These are phyloP conservation scores for Apophysomyces sp. DNA, from an alignment of 371 early-diverging fungal species.

Conservation along the genomic window DNA sequence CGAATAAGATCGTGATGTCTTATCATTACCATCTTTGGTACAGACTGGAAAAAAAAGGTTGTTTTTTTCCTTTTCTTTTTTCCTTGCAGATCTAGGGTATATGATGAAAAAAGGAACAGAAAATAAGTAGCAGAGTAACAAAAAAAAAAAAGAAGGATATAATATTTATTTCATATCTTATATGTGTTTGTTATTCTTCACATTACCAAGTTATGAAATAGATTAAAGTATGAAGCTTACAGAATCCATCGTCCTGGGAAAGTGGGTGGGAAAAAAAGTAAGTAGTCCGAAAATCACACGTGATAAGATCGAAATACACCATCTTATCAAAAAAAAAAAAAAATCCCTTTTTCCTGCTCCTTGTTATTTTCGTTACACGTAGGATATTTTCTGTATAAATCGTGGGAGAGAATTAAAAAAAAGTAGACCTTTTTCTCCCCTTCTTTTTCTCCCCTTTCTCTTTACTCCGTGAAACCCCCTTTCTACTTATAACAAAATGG, in stretches of 20 bases:
- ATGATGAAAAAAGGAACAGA: too few species aligned
- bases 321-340: slow-evolving; percentile 52
- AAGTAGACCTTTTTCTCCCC: neutral
- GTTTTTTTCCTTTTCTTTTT: neutral
- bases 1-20: slow-evolving; percentile 25
- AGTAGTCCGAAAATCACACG: slow-evolving; percentile 26
- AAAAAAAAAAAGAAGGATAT: too few species aligned
- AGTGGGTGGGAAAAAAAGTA: slow-evolving; percentile 11
- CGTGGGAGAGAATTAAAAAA: neutral
- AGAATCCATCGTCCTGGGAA: slow-evolving; percentile 27
- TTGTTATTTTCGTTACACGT: slow-evolving; percentile 35
- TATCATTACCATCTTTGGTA: slow-evolving; percentile 31
- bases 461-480: too few species aligned
- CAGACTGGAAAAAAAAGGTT: slow-evolving; percentile 4
- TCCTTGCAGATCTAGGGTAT: neutral
- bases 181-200: too few species aligned
- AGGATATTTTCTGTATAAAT: slow-evolving; percentile 5
- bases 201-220: too few species aligned
- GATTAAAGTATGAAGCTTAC: neutral
- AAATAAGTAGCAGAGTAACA: too few species aligned
- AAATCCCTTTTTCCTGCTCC: slow-evolving; percentile 12
- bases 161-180: too few species aligned
- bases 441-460: neutral
- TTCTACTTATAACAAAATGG: neutral
- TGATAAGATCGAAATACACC: slow-evolving; percentile 40